phyloP scores from a whole-genome alignment of 2,329 filamentous ascomycete genomes.

The Orbilia ellipsospora region DNA sequence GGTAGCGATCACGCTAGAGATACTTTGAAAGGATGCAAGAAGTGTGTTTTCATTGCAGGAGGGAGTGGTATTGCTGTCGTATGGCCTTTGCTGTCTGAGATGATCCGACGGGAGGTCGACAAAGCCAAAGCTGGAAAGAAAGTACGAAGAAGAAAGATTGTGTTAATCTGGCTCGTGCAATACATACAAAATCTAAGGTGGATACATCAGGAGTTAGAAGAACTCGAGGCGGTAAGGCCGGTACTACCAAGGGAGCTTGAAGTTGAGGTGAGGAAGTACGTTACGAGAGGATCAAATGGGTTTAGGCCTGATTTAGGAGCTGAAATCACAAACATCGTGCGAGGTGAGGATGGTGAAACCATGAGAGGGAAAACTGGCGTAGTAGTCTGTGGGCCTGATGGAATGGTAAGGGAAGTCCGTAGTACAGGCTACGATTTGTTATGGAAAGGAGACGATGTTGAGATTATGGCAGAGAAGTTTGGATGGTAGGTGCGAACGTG shows the following conservation, averaged over 20 bases:
- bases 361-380: constrained; percentile 65
- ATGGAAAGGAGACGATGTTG: constrained; percentile 66
- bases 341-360: constrained; percentile 19
- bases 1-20: constrained; percentile 70
- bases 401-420: constrained; percentile 70
- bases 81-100: constrained; percentile 69
- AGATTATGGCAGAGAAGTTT: constrained; percentile 74
- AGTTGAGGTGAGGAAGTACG: constrained; percentile 68
- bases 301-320: constrained; percentile 68
- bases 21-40: constrained; percentile 66
- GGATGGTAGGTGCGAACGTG: constrained; percentile 67
- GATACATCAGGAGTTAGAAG: constrained; percentile 68
- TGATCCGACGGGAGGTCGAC: constrained; percentile 55
- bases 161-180: constrained; percentile 72
- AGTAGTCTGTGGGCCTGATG: constrained; percentile 73
- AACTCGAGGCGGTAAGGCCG: constrained; percentile 62
- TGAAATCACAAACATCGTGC: constrained; percentile 61
- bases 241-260: constrained; percentile 61
- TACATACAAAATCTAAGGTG: constrained; percentile 68
- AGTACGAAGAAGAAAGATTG: constrained; percentile 62
- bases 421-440: constrained; percentile 69
- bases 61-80: constrained; percentile 74
- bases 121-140: constrained; percentile 56
- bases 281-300: constrained; percentile 66
- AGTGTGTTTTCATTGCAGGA: constrained; percentile 70